phyloP scores from a whole-genome alignment of 2,329 filamentous ascomycete species.

The Endoconidiophora polonica region DNA sequence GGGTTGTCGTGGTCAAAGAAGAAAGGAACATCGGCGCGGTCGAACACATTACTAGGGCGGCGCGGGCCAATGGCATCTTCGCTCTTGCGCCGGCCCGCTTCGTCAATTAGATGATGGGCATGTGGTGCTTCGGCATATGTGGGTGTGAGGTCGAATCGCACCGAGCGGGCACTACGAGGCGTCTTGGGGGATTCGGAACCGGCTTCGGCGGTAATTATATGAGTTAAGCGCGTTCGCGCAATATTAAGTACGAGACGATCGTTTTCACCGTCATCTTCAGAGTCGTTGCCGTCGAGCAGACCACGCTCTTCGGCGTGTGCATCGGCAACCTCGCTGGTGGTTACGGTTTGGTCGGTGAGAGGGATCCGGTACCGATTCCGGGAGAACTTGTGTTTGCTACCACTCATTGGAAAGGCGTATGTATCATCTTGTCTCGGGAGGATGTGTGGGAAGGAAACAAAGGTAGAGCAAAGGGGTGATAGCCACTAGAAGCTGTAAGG shows the following conservation, averaged over 20 bases:
- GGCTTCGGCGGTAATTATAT: constrained; percentile 3
- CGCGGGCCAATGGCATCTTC: constrained; percentile 8
- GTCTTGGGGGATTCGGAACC: constrained; percentile 22
- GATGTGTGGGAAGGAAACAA: background rate
- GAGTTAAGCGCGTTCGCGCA: constrained; percentile 8
- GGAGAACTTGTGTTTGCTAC: constrained; percentile 13
- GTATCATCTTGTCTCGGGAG: constrained; percentile 8
- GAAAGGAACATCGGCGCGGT: constrained; percentile 10
- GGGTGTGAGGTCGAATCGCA: constrained; percentile 51
- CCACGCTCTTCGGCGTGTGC: constrained; percentile 16
- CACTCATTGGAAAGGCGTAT: constrained; percentile 9
- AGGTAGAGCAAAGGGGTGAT: background rate
- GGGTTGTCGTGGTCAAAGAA: constrained; percentile 11
- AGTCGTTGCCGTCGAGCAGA: constrained; percentile 16
- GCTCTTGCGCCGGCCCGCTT: constrained; percentile 9
- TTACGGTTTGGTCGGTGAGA: constrained; percentile 4
- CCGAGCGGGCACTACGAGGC: constrained; percentile 51
- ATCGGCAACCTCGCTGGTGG: constrained; percentile 8
- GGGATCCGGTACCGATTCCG: constrained; percentile 8
- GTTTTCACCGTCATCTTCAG: constrained; percentile 13
- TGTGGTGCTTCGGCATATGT: constrained; percentile 24
- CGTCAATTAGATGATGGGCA: constrained; percentile 16
- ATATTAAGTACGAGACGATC: constrained; percentile 10
- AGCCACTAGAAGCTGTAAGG: background rate
- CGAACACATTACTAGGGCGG: constrained; percentile 11